phyloP scores from a whole-genome alignment of 2,329 filamentous ascomycete species.

The Chaetomium olivaceum region DNA sequence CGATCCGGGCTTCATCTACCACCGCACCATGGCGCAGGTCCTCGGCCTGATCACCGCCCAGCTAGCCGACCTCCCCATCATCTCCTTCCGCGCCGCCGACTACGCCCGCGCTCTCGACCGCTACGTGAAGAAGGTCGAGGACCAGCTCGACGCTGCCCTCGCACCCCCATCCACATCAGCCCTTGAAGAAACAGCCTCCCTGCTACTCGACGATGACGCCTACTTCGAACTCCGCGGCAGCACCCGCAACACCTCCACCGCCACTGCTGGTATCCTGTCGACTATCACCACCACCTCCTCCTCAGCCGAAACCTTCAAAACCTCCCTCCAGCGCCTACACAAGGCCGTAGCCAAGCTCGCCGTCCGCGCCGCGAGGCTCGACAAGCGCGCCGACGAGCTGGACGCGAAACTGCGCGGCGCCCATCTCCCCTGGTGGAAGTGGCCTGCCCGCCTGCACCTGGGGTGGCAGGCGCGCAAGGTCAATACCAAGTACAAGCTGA shows the following conservation, averaged over 20 bases:
- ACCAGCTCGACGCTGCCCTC: slow-evolving; percentile 44
- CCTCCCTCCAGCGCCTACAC: slow-evolving; percentile 38
- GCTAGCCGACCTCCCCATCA: slow-evolving; percentile 61
- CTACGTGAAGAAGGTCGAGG: slow-evolving; percentile 55
- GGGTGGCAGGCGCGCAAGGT: slow-evolving; percentile 59
- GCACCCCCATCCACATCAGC: slow-evolving; percentile 1
- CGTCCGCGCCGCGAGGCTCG: slow-evolving; percentile 18
- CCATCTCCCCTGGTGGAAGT: slow-evolving; percentile 75
- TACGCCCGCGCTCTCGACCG: slow-evolving; percentile 59
- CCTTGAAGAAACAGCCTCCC: slow-evolving; percentile 12
- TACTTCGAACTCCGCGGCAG: slow-evolving; percentile 38
- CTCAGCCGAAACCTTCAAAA: slow-evolving; percentile 25
- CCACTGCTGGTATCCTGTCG: no score
- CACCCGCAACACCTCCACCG: slow-evolving; percentile 24
- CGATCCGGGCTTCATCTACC: slow-evolving; percentile 68
- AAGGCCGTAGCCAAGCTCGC: slow-evolving; percentile 38
- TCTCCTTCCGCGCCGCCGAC: slow-evolving; percentile 64
- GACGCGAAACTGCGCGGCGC: slow-evolving; percentile 44
- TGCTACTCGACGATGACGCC: slow-evolving; percentile 39
- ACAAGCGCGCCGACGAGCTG: slow-evolving; percentile 44
- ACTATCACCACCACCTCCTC: no score
- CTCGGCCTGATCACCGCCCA: slow-evolving; percentile 62
- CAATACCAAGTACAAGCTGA: slow-evolving; percentile 79
- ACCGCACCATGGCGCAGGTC: slow-evolving; percentile 66
- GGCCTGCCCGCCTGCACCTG: slow-evolving; percentile 62